Base-by-base conservation (phyloP, 164 flowering plant genomes). In the Kingdonia uniflora region DNA sequence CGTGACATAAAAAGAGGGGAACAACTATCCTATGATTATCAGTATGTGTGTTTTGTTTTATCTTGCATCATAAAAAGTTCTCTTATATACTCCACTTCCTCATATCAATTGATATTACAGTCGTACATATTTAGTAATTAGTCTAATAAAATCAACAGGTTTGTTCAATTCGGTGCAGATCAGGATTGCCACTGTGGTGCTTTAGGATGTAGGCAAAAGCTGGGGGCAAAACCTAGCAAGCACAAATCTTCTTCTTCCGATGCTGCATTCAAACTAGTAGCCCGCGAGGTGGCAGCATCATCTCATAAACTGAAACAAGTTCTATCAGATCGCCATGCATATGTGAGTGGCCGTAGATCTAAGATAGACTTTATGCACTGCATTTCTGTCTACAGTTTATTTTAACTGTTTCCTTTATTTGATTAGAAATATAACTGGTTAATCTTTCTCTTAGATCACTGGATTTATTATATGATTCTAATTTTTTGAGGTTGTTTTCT, bases 101-200 rank as follows among this genome's bases (percentile, higher is more conserved):
- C 15, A 16, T 11, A 14, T 4, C 17, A 12, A 45, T 17, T 45
- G 6, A 45, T 29, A 29, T 29, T 29, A 29, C 6, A 29, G 35
- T 29, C 8, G 4, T 29, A 29, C 35, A 29, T 29, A 3, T 29
- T 29, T 29, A 29, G 8, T 4, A 29, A 29, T 3, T 29, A 29
- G 26, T 71, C 79, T 79, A 73, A 84, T 59, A 60, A 62, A 42
- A 61, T 54, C 61, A 60, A 84, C 92, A 94, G 99, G 82, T 94
- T 94, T 79, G 97, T 94, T 65, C 99, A 94, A 56, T 94, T 94
- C 80, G 99, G 99, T 68, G 95, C 95, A 72, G 97, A 94, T 78
- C 97, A 94, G 71, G 85, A 79, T 77, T 94, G 99, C 75, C 70
- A 82, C 54, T 94, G 99, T 74, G 95, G 96, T 65, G 92, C 97